Base-by-base conservation (phyloP, 2,329 filamentous ascomycete genomes). In the Aspergillus sp. region DNA sequence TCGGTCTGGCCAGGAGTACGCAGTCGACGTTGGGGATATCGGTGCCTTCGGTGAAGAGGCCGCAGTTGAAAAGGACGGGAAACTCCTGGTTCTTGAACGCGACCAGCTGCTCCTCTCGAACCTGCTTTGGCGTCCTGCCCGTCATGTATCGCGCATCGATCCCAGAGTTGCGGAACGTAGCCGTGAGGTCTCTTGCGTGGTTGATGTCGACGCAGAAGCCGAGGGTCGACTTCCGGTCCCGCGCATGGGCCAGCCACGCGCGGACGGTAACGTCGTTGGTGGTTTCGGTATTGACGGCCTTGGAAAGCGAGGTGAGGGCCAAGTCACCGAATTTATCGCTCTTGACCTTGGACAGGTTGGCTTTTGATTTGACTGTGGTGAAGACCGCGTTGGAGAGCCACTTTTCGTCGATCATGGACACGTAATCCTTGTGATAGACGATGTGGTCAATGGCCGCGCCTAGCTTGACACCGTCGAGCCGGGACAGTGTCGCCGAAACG, bases 11-110 rank as follows among this genome's bases (percentile, higher is more conserved):
- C 6, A 98, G 71, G 6, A 98, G 55, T 15, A 98, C 75, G 52
- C 91, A 96, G 63, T 98, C 91, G 44, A 98, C 84, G 54, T 93
- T 95, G 4, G 93, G 91, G 19, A 98, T 94, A 51, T 98, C 91
- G 1, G 91, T 98, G 2, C 91, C 91, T 63, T 98, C 91, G 0
- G 89, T 96, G 51, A 94, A 96, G 25, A 98, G 83, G 6, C 88
- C 88, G 52, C 91, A 96, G 55, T 98, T 98, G 32, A 98, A 64
- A 10, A 98, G 70, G 1, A 98, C 85, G 0, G 86, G 85, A 41
- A 84, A 96, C 26, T 86, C 74, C 5, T 78, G 74, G 2, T 66
- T 70, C 43, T 74, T 82, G 60, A 98, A 98, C 2, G 74, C 75
- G 19, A 84, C 78, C 2, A 98, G 68, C 1, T 75, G 75, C 31